phyloP scores from a whole-genome alignment of 2,329 filamentous ascomycete genomes.

The Cytospora leucostoma region DNA sequence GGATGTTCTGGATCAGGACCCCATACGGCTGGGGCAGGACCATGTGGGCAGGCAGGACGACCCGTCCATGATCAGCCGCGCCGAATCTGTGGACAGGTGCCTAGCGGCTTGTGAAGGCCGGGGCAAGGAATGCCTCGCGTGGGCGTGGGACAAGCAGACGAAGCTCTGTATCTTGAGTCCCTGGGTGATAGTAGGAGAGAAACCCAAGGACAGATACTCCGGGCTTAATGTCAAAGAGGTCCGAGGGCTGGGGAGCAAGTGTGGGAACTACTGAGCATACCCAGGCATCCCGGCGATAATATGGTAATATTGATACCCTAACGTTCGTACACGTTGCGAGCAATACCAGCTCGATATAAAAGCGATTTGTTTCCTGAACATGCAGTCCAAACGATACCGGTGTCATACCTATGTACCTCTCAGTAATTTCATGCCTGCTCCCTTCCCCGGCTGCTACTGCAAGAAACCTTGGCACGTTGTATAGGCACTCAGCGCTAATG shows the following conservation, averaged over 20 bases:
- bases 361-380: neutral
- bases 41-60: slow-evolving; percentile 54
- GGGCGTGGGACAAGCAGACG: slow-evolving; percentile 48
- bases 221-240: slow-evolving; percentile 40
- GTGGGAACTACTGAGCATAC: slow-evolving; percentile 15
- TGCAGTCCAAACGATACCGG: neutral
- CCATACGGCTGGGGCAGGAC: slow-evolving; percentile 45
- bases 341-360: neutral
- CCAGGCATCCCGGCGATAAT: neutral
- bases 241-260: slow-evolving; percentile 27
- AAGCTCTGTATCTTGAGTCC: slow-evolving; percentile 48
- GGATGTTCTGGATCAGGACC: slow-evolving; percentile 40
- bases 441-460: too few species aligned
- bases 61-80: slow-evolving; percentile 40
- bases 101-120: slow-evolving; percentile 44
- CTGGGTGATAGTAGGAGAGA: slow-evolving; percentile 51
- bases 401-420: neutral
- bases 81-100: slow-evolving; percentile 45
- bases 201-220: slow-evolving; percentile 38
- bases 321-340: neutral
- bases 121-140: slow-evolving; percentile 49
- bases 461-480: too few species aligned
- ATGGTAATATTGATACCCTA: slow-evolving; percentile 16
- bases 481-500: too few species aligned
- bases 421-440: too few species aligned